phyloP scores from a whole-genome alignment of 129 eudicot genomes.

The Glebionis coronaria region DNA sequence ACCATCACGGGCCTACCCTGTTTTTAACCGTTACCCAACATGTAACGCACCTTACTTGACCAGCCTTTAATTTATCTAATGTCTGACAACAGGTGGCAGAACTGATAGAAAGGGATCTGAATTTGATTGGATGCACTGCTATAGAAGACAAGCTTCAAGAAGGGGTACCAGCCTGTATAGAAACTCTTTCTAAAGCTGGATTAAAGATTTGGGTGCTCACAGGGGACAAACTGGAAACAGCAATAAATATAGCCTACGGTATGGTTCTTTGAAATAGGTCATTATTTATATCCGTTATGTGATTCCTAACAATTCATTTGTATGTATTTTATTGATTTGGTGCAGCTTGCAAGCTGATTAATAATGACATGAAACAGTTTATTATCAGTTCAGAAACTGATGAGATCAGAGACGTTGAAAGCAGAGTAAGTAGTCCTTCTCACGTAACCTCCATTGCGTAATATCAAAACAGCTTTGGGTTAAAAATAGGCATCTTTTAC shows the following conservation, averaged over 20 bases:
- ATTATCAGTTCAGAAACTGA: slow-evolving; percentile 92
- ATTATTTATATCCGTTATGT: slow-evolving; percentile 1
- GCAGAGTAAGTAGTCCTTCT: slow-evolving; percentile 44
- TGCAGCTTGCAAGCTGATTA: slow-evolving; percentile 92
- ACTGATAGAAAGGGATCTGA: slow-evolving; percentile 75
- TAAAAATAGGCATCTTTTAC: too few species aligned
- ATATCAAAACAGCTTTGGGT: neutral
- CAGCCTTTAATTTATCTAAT: slow-evolving; percentile 3
- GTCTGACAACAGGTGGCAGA: slow-evolving; percentile 68
- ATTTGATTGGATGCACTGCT: slow-evolving; percentile 88
- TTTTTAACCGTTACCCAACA: slow-evolving; percentile 4
- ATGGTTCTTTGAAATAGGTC: neutral
- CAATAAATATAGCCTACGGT: slow-evolving; percentile 99
- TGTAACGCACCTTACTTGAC: neutral
- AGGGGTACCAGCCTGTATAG: slow-evolving; percentile 96
- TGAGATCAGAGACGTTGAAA: slow-evolving; percentile 84
- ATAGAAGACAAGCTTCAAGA: slow-evolving; percentile 99
- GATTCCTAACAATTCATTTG: slow-evolving; percentile 11
- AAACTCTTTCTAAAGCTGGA: slow-evolving; percentile 92
- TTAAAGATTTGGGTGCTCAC: slow-evolving; percentile 98
- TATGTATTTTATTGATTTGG: slow-evolving; percentile 1
- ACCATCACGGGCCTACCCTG: neutral
- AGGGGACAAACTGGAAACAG: slow-evolving; percentile 97
- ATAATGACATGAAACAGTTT: slow-evolving; percentile 87
- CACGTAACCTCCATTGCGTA: neutral